Base-by-base conservation (phyloP, 306 rosid genomes). In the Delonix regia region DNA sequence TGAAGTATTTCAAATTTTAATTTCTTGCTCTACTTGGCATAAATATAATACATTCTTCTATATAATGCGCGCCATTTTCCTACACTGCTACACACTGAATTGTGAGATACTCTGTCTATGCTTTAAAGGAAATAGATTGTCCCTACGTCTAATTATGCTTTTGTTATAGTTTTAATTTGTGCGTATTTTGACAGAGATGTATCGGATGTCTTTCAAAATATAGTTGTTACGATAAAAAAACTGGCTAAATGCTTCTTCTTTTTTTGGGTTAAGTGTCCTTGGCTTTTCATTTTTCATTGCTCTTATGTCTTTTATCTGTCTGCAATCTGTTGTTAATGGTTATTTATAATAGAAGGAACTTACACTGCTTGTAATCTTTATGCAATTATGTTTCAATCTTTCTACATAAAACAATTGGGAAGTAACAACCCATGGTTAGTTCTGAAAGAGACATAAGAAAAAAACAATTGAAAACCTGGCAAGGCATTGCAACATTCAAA, bases 271-370 rank as follows among this genome's bases (percentile, higher is more conserved):
- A 57, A 53, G 47, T 51, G 61, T 30, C 59, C 22, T 22, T 67
- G 27, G n/a, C n/a, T n/a, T n/a, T n/a, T n/a, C n/a, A n/a, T n/a
- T n/a, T n/a, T n/a, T n/a, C n/a, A n/a, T n/a, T n/a, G n/a, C n/a
- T n/a, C n/a, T n/a, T n/a, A n/a, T n/a, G n/a, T 69, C 27, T 42
- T 34, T 49, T 61, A 42, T 41, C 45, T 21, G 27, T 66, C 61
- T 75, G 28, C 63, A 27, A 48, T 28, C 36, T 22, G 61, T 9
- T 45, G 75, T 52, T 83, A n/a, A n/a, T n/a, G n/a, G 78, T n/a
- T 79, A 48, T 62, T 34, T 79, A 19, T 41, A 69, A 62, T 19
- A 11, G 38, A 25, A 73, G 60, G 36, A 44, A 51, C 55, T 73
- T 48, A n/a, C n/a, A n/a, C n/a, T n/a, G n/a, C n/a, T n/a, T n/a